Evolutionary conservation across 192 early-diverging fungal species (phyloP).

Genomic region (Backusella australiensis): DNA sequence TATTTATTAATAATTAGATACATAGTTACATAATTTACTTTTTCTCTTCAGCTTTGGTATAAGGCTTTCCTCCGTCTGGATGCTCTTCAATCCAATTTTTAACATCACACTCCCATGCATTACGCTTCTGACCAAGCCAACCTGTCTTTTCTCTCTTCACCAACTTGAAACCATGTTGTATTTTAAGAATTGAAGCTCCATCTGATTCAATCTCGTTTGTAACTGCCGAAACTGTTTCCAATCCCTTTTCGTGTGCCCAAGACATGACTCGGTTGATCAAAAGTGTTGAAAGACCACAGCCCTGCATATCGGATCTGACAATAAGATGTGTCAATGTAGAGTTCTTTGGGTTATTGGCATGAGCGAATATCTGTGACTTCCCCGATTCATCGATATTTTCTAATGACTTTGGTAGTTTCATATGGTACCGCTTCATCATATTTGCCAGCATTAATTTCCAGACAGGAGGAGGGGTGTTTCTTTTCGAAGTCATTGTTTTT

Average conservation of each 20-base stretch:
- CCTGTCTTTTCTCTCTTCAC: conserved; percentile 16
- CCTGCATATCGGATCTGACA: conserved; percentile 20
- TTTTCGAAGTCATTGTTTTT: conserved; percentile 8
- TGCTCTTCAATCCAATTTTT: conserved; percentile 19
- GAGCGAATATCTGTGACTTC: neutral
- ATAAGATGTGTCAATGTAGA: conserved; percentile 19
- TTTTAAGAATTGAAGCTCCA: conserved; percentile 22
- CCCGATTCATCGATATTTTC: neutral
- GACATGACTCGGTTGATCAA: conserved; percentile 27
- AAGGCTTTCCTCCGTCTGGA: neutral
- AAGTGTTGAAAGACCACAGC: conserved; percentile 30
- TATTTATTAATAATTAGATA: neutral
- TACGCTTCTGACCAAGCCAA: conserved; percentile 25
- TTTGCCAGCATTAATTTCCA: conserved; percentile 13
- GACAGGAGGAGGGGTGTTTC: neutral
- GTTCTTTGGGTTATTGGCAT: neutral
- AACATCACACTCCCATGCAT: conserved; percentile 23
- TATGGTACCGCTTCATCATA: conserved; percentile 10
- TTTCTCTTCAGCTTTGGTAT: neutral
- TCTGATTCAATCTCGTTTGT: conserved; percentile 29
- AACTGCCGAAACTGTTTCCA: conserved; percentile 15
- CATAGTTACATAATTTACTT: neutral
- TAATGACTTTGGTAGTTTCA: conserved; percentile 3
- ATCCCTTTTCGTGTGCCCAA: conserved; percentile 24
- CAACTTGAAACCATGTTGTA: conserved; percentile 26